Percentiles rank a stretch among this genome's conserved stretches.
These are phyloP conservation scores for Tylopilus plumbeoviolaceoides DNA, from an alignment of 768 basidiomycete species.

Conservation along the genomic window DNA sequence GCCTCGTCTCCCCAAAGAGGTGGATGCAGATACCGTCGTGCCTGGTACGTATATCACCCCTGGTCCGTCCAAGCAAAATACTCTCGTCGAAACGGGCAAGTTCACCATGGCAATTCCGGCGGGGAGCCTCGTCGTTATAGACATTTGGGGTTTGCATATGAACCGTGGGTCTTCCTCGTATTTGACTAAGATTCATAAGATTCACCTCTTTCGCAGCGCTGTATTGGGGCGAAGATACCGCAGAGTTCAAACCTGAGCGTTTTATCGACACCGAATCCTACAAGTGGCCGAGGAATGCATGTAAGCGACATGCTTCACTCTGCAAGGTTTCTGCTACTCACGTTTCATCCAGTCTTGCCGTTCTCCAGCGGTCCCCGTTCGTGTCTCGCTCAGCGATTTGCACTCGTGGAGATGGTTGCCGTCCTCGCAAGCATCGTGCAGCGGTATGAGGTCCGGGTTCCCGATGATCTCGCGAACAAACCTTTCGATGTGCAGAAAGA, in stretches of 20 bases:
- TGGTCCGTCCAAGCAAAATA: constrained; percentile 8
- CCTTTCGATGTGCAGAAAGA: constrained; percentile 32
- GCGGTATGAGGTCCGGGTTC: constrained; percentile 39
- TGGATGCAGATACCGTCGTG: constrained; percentile 33
- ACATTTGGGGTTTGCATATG: constrained; percentile 41
- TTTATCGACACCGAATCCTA: constrained; percentile 49
- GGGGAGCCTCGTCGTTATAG: constrained; percentile 38
- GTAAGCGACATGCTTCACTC: background rate
- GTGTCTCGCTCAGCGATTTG: constrained; percentile 50
- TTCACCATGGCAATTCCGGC: constrained; percentile 35
- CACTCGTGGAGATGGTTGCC: constrained; percentile 38
- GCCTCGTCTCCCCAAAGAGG: constrained; percentile 34
- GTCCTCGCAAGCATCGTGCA: constrained; percentile 42
- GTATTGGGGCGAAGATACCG: constrained; percentile 45
- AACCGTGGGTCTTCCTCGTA: constrained; percentile 35
- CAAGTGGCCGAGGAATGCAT: constrained; percentile 41
- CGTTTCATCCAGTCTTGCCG: constrained; percentile 32
- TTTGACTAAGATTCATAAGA: background rate
- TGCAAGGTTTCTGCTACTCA: background rate
- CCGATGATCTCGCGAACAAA: constrained; percentile 30
- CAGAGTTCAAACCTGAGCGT: constrained; percentile 44
- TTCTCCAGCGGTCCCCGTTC: constrained; percentile 44
- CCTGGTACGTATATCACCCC: constrained; percentile 32
- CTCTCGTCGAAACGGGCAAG: constrained; percentile 24
- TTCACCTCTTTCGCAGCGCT: constrained; percentile 31